Evolutionary conservation across 805 yeast species (phyloP).

Genomic region (Starmerella vaccinii): DNA sequence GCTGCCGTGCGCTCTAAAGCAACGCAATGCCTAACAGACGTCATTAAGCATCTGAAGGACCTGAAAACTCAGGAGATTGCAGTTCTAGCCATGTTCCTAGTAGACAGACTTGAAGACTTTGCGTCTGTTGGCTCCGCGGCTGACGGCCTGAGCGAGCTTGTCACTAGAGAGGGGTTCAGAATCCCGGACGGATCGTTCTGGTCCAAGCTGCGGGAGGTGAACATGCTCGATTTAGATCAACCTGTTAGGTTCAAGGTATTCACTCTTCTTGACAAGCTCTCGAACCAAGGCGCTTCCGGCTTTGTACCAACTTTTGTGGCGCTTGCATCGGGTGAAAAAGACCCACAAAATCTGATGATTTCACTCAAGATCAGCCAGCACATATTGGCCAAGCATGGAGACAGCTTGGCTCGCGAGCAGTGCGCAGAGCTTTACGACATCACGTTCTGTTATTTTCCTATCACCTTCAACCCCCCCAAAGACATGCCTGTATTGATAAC

Average conservation of each 20-base stretch:
- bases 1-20: slow-evolving; percentile 41
- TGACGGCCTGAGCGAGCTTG: slow-evolving; percentile 11
- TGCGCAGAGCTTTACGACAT: slow-evolving; percentile 71
- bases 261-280: slow-evolving; percentile 6
- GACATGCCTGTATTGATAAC: slow-evolving; percentile 82
- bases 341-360: slow-evolving; percentile 72
- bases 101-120: slow-evolving; percentile 41
- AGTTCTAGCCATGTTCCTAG: slow-evolving; percentile 41
- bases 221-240: slow-evolving; percentile 15
- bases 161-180: background rate
- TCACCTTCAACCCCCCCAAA: slow-evolving; percentile 81
- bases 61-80: slow-evolving; percentile 32
- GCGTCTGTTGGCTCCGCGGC: slow-evolving; percentile 16
- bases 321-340: slow-evolving; percentile 80
- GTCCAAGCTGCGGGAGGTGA: slow-evolving; percentile 7
- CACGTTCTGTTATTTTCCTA: slow-evolving; percentile 91
- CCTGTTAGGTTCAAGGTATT: slow-evolving; percentile 8
- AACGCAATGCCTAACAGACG: slow-evolving; percentile 36
- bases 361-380: slow-evolving; percentile 50
- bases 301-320: slow-evolving; percentile 52
- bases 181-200: slow-evolving; percentile 4
- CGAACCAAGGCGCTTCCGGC: slow-evolving; percentile 6
- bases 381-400: slow-evolving; percentile 34
- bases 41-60: slow-evolving; percentile 30
- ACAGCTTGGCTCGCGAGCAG: slow-evolving; percentile 36